Evolutionary conservation across 352 stramenopile genomes (phyloP), one percentile per base, ranked within the genome.

Genomic region (Paralagenidium karlingii): DNA sequence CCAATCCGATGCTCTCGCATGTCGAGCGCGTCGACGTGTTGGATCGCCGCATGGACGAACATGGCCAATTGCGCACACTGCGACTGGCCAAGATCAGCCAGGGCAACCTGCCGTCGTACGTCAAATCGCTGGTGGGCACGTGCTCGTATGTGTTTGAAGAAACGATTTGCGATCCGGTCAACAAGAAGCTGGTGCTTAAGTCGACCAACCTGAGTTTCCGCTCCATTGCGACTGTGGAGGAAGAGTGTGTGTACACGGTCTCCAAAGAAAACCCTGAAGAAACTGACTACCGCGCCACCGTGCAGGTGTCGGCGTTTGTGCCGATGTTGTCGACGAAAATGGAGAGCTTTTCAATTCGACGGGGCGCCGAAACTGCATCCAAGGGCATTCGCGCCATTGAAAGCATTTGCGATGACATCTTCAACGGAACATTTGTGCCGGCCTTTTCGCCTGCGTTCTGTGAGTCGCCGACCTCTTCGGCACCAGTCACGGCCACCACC

Each of bases 11-110:
- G 40, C 70, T 91, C 10, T 50, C 68, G 19, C 77, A 88, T 41
- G 69, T 91, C 18, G 77, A 91, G 57, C 74, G 77, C 41, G 63
- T 88, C 40, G 77, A 91, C 49, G 71, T 91, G 21, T 45, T 91
- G 43, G 75, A 84, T 45, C 74, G 77, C 22, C 51, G 47, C 27
- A 58, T 91, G 32, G 77, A 91, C 49, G 49, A 34, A 9, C 53
- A 85, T 8, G 77, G 77, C 13, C 54, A 74, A 3, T 58, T 91
- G 41, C 53, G 75, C 34, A 82, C 75, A 20, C 66, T 48, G 12
- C 74, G 77, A 0, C 45, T 91, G 45, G 71, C 71, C 40, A 88
- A 87, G 57, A 68, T 68, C 49, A 74, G 67, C 22, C 77, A 91
- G 47, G 59, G 44, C 32, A 88, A 91, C 49, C 22, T 91, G 34